Conservation (phyloP, 2,329 filamentous ascomycete species). For the Paraphoma sp. region DNA sequence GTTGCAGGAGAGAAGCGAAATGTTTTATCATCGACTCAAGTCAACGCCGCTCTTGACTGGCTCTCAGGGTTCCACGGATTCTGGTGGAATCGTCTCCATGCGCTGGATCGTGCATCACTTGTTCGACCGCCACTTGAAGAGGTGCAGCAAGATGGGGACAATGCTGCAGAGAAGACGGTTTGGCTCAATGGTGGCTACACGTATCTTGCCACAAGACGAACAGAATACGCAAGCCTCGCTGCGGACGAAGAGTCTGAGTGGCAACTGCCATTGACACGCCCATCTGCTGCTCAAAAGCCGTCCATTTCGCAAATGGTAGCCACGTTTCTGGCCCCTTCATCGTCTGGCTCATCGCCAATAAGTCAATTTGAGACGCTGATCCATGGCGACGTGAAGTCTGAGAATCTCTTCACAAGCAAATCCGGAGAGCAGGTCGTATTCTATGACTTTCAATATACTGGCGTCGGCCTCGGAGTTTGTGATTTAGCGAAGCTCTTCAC, state of each 20-base stretch:
- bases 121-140: constrained; percentile 66
- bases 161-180: constrained; percentile 32
- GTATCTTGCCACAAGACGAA: constrained; percentile 68
- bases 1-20: constrained; percentile 63
- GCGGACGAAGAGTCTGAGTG: constrained; percentile 62
- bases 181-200: constrained; percentile 75
- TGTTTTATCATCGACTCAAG: constrained; percentile 56
- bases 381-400: constrained; percentile 73
- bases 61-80: constrained; percentile 66
- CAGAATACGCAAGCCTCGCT: constrained; percentile 61
- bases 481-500: constrained; percentile 73
- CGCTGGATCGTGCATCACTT: constrained; percentile 44
- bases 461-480: constrained; percentile 68
- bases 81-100: constrained; percentile 52
- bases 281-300: constrained; percentile 16
- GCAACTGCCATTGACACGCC: constrained; percentile 57
- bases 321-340: constrained; percentile 55
- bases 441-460: constrained; percentile 74
- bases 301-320: constrained; percentile 63
- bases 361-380: constrained; percentile 62
- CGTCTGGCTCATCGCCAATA: constrained; percentile 39
- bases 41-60: constrained; percentile 65
- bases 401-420: constrained; percentile 67
- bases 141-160: constrained; percentile 36
- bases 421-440: constrained; percentile 63